phyloP scores from a whole-genome alignment of 2,329 filamentous ascomycete genomes.

The Leptographium wingfieldii region DNA sequence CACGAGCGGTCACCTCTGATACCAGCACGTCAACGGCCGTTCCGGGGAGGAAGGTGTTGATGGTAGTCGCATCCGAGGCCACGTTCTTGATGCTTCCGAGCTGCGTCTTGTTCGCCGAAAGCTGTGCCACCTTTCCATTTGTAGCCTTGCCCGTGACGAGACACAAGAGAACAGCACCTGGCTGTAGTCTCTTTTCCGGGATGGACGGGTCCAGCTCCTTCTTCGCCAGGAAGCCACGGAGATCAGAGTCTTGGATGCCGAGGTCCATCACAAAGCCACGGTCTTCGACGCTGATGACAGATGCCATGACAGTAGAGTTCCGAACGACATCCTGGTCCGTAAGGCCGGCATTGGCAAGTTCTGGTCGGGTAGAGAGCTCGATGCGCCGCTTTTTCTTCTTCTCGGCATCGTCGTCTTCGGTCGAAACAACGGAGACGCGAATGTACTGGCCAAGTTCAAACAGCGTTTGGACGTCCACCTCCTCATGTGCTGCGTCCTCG shows the following conservation, averaged over 20 bases:
- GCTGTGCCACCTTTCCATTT: slow-evolving; percentile 73
- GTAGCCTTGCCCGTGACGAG: slow-evolving; percentile 62
- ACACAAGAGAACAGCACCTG: slow-evolving; percentile 76
- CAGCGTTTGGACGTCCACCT: slow-evolving; percentile 57
- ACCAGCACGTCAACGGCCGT: slow-evolving; percentile 80
- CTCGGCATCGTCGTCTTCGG: slow-evolving; percentile 45
- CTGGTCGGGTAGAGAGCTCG: slow-evolving; percentile 73
- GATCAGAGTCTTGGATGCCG: slow-evolving; percentile 52
- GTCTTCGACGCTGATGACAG: slow-evolving; percentile 85
- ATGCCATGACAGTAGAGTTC: slow-evolving; percentile 73
- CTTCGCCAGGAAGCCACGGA: slow-evolving; percentile 75
- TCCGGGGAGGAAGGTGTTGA: slow-evolving; percentile 83
- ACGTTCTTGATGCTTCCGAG: slow-evolving; percentile 53
- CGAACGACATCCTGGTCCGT: slow-evolving; percentile 58
- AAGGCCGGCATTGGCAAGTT: slow-evolving; percentile 64
- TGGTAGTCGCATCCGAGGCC: slow-evolving; percentile 66
- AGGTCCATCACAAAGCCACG: slow-evolving; percentile 91
- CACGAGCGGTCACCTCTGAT: slow-evolving; percentile 58
- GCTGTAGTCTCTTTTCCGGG: slow-evolving; percentile 52
- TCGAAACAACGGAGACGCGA: slow-evolving; percentile 70
- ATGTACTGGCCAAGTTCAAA: slow-evolving; percentile 82
- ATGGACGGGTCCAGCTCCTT: slow-evolving; percentile 62
- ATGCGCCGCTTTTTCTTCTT: slow-evolving; percentile 67
- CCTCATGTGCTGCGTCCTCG: slow-evolving; percentile 32
- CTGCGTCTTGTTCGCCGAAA: slow-evolving; percentile 62